Base-by-base conservation (phyloP, 306 rosid genomes). In the Leucaena leucocephala region DNA sequence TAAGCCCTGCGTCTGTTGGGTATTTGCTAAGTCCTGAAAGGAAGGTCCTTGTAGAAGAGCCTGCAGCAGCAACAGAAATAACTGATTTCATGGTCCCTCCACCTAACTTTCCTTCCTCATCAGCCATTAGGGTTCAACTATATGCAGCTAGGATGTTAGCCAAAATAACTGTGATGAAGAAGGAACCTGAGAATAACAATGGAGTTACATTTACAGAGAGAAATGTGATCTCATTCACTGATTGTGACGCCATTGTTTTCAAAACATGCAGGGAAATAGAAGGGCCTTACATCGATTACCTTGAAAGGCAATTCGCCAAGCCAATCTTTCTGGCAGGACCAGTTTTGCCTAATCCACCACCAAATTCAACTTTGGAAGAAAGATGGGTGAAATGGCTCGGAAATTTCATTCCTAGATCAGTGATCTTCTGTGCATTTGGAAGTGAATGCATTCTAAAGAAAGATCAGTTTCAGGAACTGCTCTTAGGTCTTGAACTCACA, bases 361-460 rank as follows among this genome's bases (percentile, higher is more conserved):
- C 93, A 33, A 77, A 39, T 17, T 36, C 81, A 0, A 40, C 40
- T 2, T 73, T 88, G 35, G 92, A 91, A 61, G 82, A 77, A 22
- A 87, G 76, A 81, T 91, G 97, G 98, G 83, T 7, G 38, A 65
- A 64, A 12, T 91, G 89, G 90, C 68, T 91, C 4, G 81, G 78
- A 7, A 33, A 66, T 42, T 93, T 89, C 83, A 66, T 78, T 3
- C 13, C 62, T 7, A 55, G 10, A 19, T 55, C 62, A 39, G 86
- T 88, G 40, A 82, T 91, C 21, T 91, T 81, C 76, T 87, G 97
- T 72, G 88, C 94, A 0, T 81, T 91, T 19, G 98, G 97, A 72
- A 88, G 86, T 10, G 91, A 91, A 72, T 85, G 87, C 76, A 62
- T 64, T 48, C 67, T 93, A 68, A 58, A 40, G 2, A 85, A 85